These are phyloP conservation scores for Schizopora paradoxa DNA, from an alignment of 1,284 basidiomycete species.

Conservation along the genomic window DNA sequence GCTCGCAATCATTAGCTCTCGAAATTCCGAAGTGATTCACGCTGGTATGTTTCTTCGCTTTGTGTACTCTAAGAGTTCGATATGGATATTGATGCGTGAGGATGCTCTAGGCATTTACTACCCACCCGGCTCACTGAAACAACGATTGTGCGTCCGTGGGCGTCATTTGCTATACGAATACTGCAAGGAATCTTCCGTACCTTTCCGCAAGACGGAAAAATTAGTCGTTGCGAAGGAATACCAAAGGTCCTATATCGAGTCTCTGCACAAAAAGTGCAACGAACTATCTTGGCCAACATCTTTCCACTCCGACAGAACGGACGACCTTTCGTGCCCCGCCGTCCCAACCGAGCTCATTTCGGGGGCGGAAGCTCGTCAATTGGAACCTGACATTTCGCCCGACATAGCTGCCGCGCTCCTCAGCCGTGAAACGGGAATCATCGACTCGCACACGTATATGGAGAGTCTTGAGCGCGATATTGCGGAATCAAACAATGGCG, in stretches of 20 bases:
- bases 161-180: constrained; percentile 80
- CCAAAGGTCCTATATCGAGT: constrained; percentile 67
- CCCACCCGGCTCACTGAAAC: constrained; percentile 82
- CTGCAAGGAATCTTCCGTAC: constrained; percentile 64
- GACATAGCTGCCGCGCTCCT: constrained; percentile 73
- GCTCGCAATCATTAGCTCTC: constrained; percentile 49
- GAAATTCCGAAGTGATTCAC: constrained; percentile 96
- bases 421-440: constrained; percentile 86
- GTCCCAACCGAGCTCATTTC: constrained; percentile 68
- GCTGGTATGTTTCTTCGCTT: constrained; percentile 48
- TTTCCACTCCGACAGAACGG: constrained; percentile 23
- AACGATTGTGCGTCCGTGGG: constrained; percentile 82
- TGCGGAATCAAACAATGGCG: constrained; percentile 60
- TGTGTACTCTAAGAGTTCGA: constrained; percentile 9
- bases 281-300: constrained; percentile 47
- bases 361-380: constrained; percentile 63
- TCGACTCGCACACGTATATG: constrained; percentile 84
- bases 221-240: constrained; percentile 72
- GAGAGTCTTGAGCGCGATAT: constrained; percentile 78
- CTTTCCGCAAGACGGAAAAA: constrained; percentile 78
- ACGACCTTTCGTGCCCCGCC: constrained; percentile 24
- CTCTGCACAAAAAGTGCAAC: constrained; percentile 61
- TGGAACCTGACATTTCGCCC: constrained; percentile 79
- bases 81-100: not conserved
- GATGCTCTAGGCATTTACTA: constrained; percentile 65